Evolutionary conservation across 177 flowering plant species (phyloP).

Genomic region (Vitis hybrid): DNA sequence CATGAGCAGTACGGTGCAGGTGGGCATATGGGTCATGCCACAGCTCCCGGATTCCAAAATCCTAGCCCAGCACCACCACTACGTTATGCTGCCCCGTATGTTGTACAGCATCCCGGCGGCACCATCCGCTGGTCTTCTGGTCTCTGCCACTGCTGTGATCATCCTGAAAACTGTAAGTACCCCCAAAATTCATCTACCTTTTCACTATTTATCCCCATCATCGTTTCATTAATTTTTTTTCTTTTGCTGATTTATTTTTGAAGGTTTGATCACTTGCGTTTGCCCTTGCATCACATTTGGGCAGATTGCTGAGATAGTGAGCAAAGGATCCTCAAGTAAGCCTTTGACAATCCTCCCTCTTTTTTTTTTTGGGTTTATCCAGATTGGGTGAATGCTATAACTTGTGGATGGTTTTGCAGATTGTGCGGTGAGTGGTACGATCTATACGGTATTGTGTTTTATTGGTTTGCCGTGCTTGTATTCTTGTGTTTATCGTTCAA

Average conservation of each 20-base stretch:
- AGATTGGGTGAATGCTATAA: background rate
- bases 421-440: conserved; percentile 33
- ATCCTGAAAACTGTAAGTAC: conserved; percentile 53
- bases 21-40: background rate
- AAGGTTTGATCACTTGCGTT: conserved; percentile 41
- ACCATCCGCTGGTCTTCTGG: conserved; percentile 40
- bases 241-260: background rate
- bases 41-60: background rate
- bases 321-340: conserved; percentile 38
- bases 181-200: background rate
- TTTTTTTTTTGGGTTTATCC: background rate
- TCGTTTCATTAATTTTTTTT: background rate
- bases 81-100: background rate
- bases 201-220: background rate
- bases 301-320: conserved; percentile 49
- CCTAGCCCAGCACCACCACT: background rate
- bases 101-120: background rate
- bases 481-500: conserved; percentile 53
- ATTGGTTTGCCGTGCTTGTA: conserved; percentile 47
- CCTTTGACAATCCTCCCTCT: background rate
- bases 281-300: conserved; percentile 70
- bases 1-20: background rate
- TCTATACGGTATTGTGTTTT: conserved; percentile 24
- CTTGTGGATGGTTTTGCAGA: conserved; percentile 26
- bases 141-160: conserved; percentile 56